phyloP scores from a whole-genome alignment of 192 early-diverging fungal species.

The Globomyces pollinis-pini region DNA sequence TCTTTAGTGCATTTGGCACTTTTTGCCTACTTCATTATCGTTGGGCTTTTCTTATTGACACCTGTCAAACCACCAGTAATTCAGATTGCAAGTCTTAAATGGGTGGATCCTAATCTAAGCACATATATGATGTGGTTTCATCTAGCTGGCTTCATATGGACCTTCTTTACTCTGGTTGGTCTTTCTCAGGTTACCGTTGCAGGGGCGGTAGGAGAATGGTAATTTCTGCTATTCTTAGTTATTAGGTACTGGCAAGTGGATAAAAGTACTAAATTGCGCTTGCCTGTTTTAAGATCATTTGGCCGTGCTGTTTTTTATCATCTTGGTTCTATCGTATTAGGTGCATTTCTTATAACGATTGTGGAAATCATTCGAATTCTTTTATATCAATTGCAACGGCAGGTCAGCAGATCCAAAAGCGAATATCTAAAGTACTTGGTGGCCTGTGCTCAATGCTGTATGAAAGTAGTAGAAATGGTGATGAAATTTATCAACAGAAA shows the following conservation, averaged over 20 bases:
- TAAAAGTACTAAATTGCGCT: conserved; percentile 20
- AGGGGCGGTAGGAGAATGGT: conserved; percentile 43
- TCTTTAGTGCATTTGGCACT: conserved; percentile 12
- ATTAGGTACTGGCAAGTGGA: conserved; percentile 49
- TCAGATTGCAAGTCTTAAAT: conserved; percentile 5
- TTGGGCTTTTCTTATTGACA: conserved; percentile 19
- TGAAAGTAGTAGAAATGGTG: conserved; percentile 31
- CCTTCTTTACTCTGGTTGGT: conserved; percentile 33
- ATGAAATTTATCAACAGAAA: conserved; percentile 52
- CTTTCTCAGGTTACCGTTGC: conserved; percentile 37
- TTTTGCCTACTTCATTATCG: conserved; percentile 23
- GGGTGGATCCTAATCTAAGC: conserved; percentile 14
- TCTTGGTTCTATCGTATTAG: conserved; percentile 45
- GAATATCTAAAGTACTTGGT: conserved; percentile 23
- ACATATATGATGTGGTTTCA: conserved; percentile 31
- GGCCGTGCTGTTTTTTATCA: conserved; percentile 38
- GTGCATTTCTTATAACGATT: conserved; percentile 47
- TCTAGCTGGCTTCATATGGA: conserved; percentile 50
- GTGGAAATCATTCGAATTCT: conserved; percentile 39
- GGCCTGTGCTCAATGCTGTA: conserved; percentile 38
- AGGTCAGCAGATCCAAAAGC: conserved; percentile 21
- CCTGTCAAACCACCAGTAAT: conserved; percentile 7
- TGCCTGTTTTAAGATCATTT: conserved; percentile 30
- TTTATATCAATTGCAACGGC: conserved; percentile 23
- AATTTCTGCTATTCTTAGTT: too few relatives aligned